These are phyloP conservation scores for Bruguiera gymnorhiza DNA, from an alignment of 345 rosid genomes.

Conservation along the genomic window DNA sequence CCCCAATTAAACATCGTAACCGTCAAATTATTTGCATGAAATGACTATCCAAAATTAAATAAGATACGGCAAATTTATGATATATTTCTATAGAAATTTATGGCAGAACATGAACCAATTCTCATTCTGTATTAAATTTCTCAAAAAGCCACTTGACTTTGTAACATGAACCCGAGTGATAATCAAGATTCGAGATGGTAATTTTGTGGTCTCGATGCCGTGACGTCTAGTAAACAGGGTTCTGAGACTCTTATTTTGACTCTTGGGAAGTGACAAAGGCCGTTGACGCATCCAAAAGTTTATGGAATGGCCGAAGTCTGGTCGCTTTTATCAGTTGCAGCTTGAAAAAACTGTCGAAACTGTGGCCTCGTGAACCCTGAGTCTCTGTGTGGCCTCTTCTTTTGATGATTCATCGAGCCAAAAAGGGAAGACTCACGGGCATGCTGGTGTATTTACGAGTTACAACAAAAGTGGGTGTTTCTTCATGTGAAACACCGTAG, in stretches of 20 bases:
- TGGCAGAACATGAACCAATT: too few relatives aligned
- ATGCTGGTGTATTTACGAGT: constrained; percentile 11
- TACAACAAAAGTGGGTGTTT: constrained; percentile 3
- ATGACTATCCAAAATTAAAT: too few relatives aligned
- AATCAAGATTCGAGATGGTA: neutral
- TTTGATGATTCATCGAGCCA: constrained; percentile 19
- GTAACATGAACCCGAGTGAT: too few relatives aligned
- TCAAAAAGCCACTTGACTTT: too few relatives aligned
- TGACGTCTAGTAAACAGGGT: neutral
- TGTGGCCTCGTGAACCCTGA: constrained; percentile 16
- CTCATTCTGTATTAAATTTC: too few relatives aligned
- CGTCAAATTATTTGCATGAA: too few relatives aligned
- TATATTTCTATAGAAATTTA: too few relatives aligned
- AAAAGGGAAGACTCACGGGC: constrained; percentile 23
- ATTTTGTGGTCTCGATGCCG: neutral
- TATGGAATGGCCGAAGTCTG: neutral
- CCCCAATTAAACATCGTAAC: too few relatives aligned
- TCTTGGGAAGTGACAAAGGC: neutral
- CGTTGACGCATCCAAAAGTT: neutral
- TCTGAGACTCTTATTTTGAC: neutral
- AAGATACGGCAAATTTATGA: too few relatives aligned
- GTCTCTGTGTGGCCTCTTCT: constrained; percentile 9
- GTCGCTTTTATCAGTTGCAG: neutral
- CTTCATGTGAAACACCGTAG: constrained; percentile 14
- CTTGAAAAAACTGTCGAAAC: neutral